Evolutionary conservation across 108 stramenopile genomes (phyloP), one percentile per base, ranked within the genome.

Genomic region (Ochromonas danica): DNA sequence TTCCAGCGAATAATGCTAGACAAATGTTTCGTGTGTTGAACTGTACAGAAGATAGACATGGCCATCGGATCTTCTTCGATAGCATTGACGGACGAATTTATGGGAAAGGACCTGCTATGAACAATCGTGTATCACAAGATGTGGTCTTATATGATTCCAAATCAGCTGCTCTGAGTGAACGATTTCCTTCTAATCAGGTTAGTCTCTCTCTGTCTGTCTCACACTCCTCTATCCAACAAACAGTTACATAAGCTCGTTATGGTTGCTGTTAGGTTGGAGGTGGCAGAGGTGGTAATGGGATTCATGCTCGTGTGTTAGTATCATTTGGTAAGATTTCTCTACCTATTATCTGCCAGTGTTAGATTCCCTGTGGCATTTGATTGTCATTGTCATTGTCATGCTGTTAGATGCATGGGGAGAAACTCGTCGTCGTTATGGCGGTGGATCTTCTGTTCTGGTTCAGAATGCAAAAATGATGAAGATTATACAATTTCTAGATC

Each of bases 401-500:
- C n/a, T n/a, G n/a, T n/a, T 22, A 57, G 51, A 57, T 57, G 51
- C 51, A 17, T 57, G 51, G 51, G 51, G 51, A 57, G 51, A 57
- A 10, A 22, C 22, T 22, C 10, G 22, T 10, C 10, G 22, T 10
- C 51, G 51, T 22, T 57, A 57, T 22, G 51, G 51, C 22, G 51
- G 51, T 17, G 51, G 17, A 17, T 22, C 51, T 17, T 57, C 51
- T 10, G 17, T 57, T 10, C 10, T 22, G 22, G 51, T 57, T 57
- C 17, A 57, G 22, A 17, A 17, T 57, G 51, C 51, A 22, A 57
- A 57, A 22, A 22, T 22, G 17, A 57, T 57, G 51, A 57, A 57
- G 51, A 57, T 57, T 22, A 22, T 57, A 10, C 17, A 57, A 22
- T 57, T 57, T 22, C 51, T 57, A 10, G 51, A 57, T 22, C 51